phyloP scores from a whole-genome alignment of 75 land plant species.

The Ceratopteris richardii region DNA sequence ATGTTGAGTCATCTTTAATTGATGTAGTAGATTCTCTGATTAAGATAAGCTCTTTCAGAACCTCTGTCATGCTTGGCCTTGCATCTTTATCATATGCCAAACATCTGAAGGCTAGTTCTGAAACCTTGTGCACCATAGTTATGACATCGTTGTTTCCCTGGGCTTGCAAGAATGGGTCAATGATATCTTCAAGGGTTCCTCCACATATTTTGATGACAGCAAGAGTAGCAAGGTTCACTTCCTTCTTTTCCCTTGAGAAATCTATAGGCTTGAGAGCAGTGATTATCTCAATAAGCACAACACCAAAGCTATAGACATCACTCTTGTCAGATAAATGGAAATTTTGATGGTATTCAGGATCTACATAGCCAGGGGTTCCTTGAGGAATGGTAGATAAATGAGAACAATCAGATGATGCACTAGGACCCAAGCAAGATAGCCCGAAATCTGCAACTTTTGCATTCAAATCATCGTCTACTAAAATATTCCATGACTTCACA shows the following conservation, averaged over 20 bases:
- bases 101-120: conserved; percentile 31
- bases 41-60: conserved; percentile 25
- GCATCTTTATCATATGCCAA: conserved; percentile 25
- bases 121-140: conserved; percentile 12
- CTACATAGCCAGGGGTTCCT: conserved; percentile 89
- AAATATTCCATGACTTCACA: conserved; percentile 75
- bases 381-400: conserved; percentile 76
- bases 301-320: conserved; percentile 49
- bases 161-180: conserved; percentile 17
- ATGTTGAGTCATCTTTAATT: too few relatives aligned
- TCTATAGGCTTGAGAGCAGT: conserved; percentile 31
- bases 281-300: conserved; percentile 38
- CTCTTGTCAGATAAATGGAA: conserved; percentile 53
- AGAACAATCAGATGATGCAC: background rate
- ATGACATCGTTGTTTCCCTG: background rate
- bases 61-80: conserved; percentile 36
- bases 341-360: conserved; percentile 72
- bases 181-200: conserved; percentile 12
- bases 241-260: conserved; percentile 13
- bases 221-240: conserved; percentile 19
- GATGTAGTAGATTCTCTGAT: background rate
- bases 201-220: conserved; percentile 14
- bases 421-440: conserved; percentile 31
- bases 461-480: conserved; percentile 56
- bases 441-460: conserved; percentile 82